These are phyloP conservation scores for Gossypium gossypioides DNA, from an alignment of 441 rosid species.

Conservation along the genomic window DNA sequence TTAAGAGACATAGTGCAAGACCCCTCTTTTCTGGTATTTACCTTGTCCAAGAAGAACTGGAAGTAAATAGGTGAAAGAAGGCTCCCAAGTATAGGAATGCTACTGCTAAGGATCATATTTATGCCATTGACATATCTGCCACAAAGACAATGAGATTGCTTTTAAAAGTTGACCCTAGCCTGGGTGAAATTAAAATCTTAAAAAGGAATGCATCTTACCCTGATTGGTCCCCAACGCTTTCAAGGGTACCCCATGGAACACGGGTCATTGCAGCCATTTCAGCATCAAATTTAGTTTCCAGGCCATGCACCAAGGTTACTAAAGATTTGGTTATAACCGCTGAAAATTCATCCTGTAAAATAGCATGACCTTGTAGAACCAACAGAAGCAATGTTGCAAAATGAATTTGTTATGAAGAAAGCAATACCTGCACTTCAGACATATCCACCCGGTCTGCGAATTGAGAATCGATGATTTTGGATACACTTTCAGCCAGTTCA, in stretches of 20 bases:
- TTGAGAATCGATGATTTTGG: conserved; percentile 86
- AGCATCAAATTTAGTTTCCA: conserved; percentile 89
- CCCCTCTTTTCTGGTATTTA: conserved; percentile 18
- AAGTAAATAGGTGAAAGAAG: conserved; percentile 83
- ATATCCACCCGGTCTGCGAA: conserved; percentile 72
- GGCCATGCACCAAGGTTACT: conserved; percentile 81
- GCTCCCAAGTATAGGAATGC: conserved; percentile 80
- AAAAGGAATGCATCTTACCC: conserved; percentile 42
- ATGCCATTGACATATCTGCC: conserved; percentile 87
- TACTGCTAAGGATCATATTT: conserved; percentile 60
- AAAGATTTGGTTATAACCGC: conserved; percentile 85
- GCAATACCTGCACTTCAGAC: conserved; percentile 76
- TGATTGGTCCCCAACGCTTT: conserved; percentile 97
- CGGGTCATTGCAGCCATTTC: conserved; percentile 98
- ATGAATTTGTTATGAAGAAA: conserved; percentile 15
- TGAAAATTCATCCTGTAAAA: conserved; percentile 86
- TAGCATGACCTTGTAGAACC: conserved; percentile 17
- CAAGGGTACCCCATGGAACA: conserved; percentile 93
- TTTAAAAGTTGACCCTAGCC: conserved; percentile 3
- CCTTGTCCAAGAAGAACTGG: conserved; percentile 98
- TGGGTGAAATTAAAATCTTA: conserved; percentile 2
- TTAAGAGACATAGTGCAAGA: conserved; percentile 2
- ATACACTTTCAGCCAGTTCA: conserved; percentile 92
- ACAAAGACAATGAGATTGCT: conserved; percentile 21
- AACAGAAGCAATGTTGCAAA: conserved; percentile 16